Evolutionary conservation across 805 yeast species (phyloP), one percentile per base, ranked within the genome.

Genomic region (Sugiyamaella chiloensis): DNA sequence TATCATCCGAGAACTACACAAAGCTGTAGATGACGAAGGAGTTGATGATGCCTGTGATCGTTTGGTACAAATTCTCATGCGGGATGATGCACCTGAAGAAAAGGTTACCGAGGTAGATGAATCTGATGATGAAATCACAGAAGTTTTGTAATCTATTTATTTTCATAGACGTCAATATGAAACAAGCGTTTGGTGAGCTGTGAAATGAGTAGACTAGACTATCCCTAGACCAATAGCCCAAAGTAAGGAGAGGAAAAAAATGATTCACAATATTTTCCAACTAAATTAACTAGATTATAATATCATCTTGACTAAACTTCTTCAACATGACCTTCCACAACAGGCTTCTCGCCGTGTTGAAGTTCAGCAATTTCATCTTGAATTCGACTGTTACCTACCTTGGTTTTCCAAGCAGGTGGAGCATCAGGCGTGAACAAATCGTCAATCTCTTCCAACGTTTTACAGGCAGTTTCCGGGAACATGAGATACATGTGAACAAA

Each of bases 1-100:
- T 16, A 64, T 93, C 48, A 73, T 93, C 31, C 82, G 96, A 62
- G 97, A 89, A 68, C 71, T 91, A 45, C 96, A 90, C 60, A 83
- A 84, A 40, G 64, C 63, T 24, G 52, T 63, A 11, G 60, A 63
- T 7, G 61, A 76, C 44, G 75, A 72, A 21, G 71, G 67, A 16
- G 74, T 87, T 19, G 72, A 72, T 37, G 95, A 85, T 37, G 67
- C 85, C 37, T 83, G 93, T 69, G 95, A 88, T 57, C 76, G 93
- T 62, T 66, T 86, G 34, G 99, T 90, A 19, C 91, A 91, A 63
- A 78, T 88, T 81, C 73, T 91, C 54, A 85, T 86, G 93, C 80
- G 97, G 72, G 97, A 91, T 60, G 97, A 90, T 60, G 57, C 49
- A 3, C 66, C 65, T n/a, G 68, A 60, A 21, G 62, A 39, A 26